Evolutionary conservation across 2,329 filamentous ascomycete genomes (phyloP), one percentile per base, ranked within the genome.

Genomic region (Macroventuria anomochaeta): DNA sequence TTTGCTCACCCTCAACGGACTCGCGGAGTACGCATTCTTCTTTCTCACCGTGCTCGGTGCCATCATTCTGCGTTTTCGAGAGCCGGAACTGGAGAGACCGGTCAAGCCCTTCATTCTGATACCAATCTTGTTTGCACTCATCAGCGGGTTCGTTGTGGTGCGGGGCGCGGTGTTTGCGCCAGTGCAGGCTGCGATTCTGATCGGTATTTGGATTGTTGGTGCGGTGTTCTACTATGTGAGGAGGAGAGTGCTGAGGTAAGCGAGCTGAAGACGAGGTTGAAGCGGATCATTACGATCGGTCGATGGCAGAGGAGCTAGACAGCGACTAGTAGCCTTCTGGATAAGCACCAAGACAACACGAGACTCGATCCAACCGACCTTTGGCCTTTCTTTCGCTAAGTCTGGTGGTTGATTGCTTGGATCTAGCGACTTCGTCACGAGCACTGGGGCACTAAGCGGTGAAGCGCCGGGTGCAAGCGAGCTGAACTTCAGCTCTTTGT

Each of bases 41-140:
- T 86, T 87, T 68, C 74, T 88, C 10, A 84, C 85, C 0, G 84
- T 87, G 0, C 64, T 86, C 0, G 85, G 85, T 0, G 83, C 82
- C 1, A 77, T 87, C 5, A 73, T 87, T 7, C 67, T 88, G 38
- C 79, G 85, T 2, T 80, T 79, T 54, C 78, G 81, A 0, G 83
- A 87, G 65, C 85, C 85, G 0, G 69, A 70, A 0, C 71, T 88
- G 2, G 60, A 74, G 0, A 72, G 85, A 1, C 85, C 85, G 0
- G 87, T 87, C 57, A 84, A 83, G 69, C 81, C 85, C 0, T 73
- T 78, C n/a, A 68, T 86, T 0, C 25, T 80, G 2, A 76, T 86
- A 7, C 85, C 85, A 0, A 44, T 80, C 0, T 51, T 82, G 0
- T 88, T 88, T 55, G 78, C 81, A 0, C 23, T 84, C 0, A 85